Evolutionary conservation across 2,329 filamentous ascomycete species (phyloP).

Genomic region (Huntiella omanensis): DNA sequence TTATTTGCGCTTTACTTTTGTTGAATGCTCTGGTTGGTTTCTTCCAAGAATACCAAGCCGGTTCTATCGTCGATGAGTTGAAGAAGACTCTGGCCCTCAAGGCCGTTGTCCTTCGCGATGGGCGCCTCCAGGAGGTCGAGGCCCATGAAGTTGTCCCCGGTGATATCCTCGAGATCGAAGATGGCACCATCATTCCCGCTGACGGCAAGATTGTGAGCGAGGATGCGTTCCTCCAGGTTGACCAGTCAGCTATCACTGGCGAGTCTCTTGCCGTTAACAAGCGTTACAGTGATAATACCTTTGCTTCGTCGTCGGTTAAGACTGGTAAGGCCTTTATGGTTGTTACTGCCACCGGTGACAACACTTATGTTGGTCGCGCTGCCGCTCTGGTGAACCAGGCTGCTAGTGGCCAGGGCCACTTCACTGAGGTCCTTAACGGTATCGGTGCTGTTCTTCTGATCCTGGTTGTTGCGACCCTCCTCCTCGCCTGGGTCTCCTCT

Average conservation of each 20-base stretch:
- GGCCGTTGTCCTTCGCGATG: constrained; percentile 71
- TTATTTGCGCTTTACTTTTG: constrained; percentile 66
- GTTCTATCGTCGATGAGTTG: constrained; percentile 74
- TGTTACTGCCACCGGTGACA: constrained; percentile 69
- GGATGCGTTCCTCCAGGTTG: constrained; percentile 42
- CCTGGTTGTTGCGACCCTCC: constrained; percentile 60
- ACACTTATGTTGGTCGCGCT: constrained; percentile 76
- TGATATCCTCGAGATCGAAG: constrained; percentile 77
- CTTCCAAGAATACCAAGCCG: constrained; percentile 75
- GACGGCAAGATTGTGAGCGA: constrained; percentile 75
- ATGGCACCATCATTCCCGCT: constrained; percentile 74
- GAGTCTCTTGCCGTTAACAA: constrained; percentile 87
- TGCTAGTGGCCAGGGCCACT: constrained; percentile 25
- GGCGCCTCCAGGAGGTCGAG: constrained; percentile 55
- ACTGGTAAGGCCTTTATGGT: constrained; percentile 73
- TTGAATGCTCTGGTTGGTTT: constrained; percentile 79
- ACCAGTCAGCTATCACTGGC: constrained; percentile 50
- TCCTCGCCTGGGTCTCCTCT: constrained; percentile 68
- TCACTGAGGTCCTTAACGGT: constrained; percentile 56
- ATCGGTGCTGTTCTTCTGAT: constrained; percentile 66
- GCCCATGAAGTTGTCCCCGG: constrained; percentile 72
- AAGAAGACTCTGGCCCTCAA: constrained; percentile 83
- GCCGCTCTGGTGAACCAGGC: constrained; percentile 71
- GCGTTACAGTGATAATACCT: constrained; percentile 63
- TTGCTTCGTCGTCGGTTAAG: constrained; percentile 75